Conservation (phyloP, 2,329 filamentous ascomycete species). For the Sporothrix brunneoviolacea region DNA sequence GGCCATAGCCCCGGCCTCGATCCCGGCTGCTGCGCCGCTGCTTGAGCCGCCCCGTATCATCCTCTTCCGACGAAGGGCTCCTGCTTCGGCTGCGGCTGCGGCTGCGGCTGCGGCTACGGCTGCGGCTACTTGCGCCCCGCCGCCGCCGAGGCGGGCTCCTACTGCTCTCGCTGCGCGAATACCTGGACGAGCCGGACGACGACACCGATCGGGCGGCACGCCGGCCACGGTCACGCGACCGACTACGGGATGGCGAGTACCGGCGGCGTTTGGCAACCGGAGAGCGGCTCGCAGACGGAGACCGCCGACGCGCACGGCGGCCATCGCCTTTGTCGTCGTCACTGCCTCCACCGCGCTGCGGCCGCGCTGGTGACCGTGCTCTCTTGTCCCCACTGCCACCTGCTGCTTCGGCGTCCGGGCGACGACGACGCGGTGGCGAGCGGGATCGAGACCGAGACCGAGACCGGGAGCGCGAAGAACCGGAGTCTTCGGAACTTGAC, state of each 20-base stretch:
- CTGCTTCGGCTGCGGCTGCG: slow-evolving; percentile 25
- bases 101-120: slow-evolving; percentile 22
- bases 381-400: background rate
- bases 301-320: slow-evolving; percentile 25
- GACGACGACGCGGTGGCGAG: background rate
- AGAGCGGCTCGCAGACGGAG: slow-evolving; percentile 27
- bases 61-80: slow-evolving; percentile 18
- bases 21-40: background rate
- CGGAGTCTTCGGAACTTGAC: background rate
- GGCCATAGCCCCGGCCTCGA: slow-evolving; percentile 4
- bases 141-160: background rate
- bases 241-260: slow-evolving; percentile 42
- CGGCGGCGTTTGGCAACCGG: slow-evolving; percentile 44
- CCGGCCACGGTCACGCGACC: slow-evolving; percentile 36
- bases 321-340: no score
- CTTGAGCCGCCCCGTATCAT: background rate
- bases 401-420: background rate
- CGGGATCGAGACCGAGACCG: slow-evolving; percentile 8
- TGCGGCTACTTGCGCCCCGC: slow-evolving; percentile 20
- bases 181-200: slow-evolving; percentile 31
- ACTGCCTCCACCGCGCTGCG: background rate
- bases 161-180: slow-evolving; percentile 24
- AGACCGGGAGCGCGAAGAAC: slow-evolving; percentile 7
- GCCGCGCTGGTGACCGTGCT: slow-evolving; percentile 5
- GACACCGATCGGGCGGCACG: slow-evolving; percentile 31